Base-by-base conservation (phyloP, 1,284 basidiomycete genomes). In the Ganoderma meredithae region DNA sequence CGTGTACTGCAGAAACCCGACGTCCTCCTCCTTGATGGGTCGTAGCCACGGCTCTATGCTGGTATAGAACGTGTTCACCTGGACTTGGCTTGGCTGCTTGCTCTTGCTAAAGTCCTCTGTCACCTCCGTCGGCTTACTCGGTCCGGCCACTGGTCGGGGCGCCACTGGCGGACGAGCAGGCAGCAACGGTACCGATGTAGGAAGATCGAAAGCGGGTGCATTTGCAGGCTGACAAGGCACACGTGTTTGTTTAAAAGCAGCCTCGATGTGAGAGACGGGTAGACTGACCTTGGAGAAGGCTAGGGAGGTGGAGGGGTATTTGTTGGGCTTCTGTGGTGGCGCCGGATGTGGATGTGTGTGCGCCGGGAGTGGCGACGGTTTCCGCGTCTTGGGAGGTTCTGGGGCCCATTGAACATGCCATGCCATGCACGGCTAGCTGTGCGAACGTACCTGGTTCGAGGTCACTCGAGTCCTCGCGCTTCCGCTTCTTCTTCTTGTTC, bases 1-100 rank as follows among this genome's bases (percentile, higher is more conserved):
- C n/a, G 90, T 90, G 76, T 93, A 93, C 71, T 94, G 92, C 68
- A 98, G 84, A 80, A 95, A 95, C 6, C 96, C 96, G 40, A 97
- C 82, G 76, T 97, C 96, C 79, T 97, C 96, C 80, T 97, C 95
- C 68, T 92, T 91, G 64, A 97, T 89, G 49, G 88, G 87, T 55
- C 95, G 90, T 73, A 95, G 83, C 84, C 93, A 98, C 17, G 94
- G 92, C 76, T 97, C 95, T 59, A 96, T 87, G 75, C 89, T 92
- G 41, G 90, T 83, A 79, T 95, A 95, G 77, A 97, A 97, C 1
- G 94, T 95, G 15, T 81, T 85, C 22, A 90, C 85, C 15, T 83
- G 84, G 10, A 85, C 84, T 76, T 93, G 95, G 10, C 85, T 80
- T 0, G 91, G 89, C 60, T 87, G 88, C 79, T 95, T 96, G 41